Conservation (phyloP, 345 rosid species). For the Geranium brycei region DNA sequence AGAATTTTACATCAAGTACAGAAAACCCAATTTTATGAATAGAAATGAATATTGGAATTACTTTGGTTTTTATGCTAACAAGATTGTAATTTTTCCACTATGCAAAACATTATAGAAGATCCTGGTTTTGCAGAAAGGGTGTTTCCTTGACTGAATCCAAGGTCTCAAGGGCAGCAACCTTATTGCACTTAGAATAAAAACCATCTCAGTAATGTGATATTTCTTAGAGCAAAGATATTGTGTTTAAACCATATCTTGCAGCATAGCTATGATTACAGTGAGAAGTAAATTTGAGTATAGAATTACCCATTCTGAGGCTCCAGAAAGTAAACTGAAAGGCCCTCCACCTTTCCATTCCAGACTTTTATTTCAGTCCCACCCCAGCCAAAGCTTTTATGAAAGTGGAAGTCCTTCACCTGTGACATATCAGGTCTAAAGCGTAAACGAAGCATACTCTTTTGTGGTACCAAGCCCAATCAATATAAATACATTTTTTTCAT, state of each 20-base stretch:
- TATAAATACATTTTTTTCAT: too few relatives aligned
- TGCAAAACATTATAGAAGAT: too few relatives aligned
- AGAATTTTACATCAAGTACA: too few relatives aligned
- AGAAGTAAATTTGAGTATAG: slow-evolving; percentile 1
- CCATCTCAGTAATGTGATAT: too few relatives aligned
- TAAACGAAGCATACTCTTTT: background rate
- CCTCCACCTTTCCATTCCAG: slow-evolving; percentile 86
- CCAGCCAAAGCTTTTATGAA: slow-evolving; percentile 57
- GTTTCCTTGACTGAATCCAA: background rate
- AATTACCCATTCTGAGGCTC: slow-evolving; percentile 82
- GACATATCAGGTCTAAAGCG: slow-evolving; percentile 5
- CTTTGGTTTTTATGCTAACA: too few relatives aligned
- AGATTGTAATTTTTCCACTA: too few relatives aligned
- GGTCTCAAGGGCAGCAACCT: background rate
- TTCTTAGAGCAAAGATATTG: too few relatives aligned
- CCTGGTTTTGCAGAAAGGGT: background rate
- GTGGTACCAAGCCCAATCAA: background rate
- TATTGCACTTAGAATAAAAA: too few relatives aligned
- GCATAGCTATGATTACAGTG: background rate
- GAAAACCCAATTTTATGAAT: too few relatives aligned
- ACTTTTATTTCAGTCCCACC: slow-evolving; percentile 83
- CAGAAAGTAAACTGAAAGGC: slow-evolving; percentile 76
- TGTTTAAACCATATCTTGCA: background rate
- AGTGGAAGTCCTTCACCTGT: slow-evolving; percentile 66
- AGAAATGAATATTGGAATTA: too few relatives aligned